phyloP scores from a whole-genome alignment of 495 filamentous ascomycete genomes.

The Penicillium tannophilum region DNA sequence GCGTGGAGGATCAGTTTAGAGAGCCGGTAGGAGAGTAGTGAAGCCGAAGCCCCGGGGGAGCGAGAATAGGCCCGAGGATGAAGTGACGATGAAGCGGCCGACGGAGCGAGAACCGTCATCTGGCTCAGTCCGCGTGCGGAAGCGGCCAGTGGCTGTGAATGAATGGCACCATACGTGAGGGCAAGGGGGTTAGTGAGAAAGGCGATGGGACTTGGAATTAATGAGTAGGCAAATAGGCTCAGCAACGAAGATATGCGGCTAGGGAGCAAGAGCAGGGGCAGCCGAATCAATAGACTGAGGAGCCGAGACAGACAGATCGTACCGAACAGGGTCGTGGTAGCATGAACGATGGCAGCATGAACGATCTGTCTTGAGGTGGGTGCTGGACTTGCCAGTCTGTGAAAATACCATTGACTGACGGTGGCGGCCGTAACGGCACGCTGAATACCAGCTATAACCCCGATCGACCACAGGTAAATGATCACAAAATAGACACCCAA shows the following conservation, averaged over 20 bases:
- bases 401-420: conserved; percentile 98
- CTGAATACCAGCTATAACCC: conserved; percentile 82
- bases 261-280: conserved; percentile 84
- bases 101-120: conserved; percentile 70
- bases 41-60: conserved; percentile 37
- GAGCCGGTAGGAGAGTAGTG: conserved; percentile 75
- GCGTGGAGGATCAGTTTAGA: conserved; percentile 91
- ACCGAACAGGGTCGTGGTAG: conserved; percentile 84
- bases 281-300: conserved; percentile 74
- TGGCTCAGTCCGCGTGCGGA: conserved; percentile 77
- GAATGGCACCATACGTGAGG: conserved; percentile 91
- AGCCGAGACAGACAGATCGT: conserved; percentile 87
- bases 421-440: conserved; percentile 91
- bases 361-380: conserved; percentile 77
- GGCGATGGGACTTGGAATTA: conserved; percentile 81
- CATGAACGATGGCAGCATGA: conserved; percentile 76
- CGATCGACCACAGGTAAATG: conserved; percentile 93
- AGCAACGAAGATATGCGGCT: conserved; percentile 66
- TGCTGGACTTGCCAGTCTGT: conserved; percentile 78
- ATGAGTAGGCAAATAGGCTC: conserved; percentile 65
- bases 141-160: conserved; percentile 75
- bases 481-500: conserved; percentile 85
- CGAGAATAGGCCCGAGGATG: conserved; percentile 45
- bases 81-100: conserved; percentile 59
- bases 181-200: conserved; percentile 87